Percentiles rank a stretch among this genome's conserved stretches.
Conservation (phyloP, 2,329 filamentous ascomycete species). For the Trichoderma asperellum region DNA sequence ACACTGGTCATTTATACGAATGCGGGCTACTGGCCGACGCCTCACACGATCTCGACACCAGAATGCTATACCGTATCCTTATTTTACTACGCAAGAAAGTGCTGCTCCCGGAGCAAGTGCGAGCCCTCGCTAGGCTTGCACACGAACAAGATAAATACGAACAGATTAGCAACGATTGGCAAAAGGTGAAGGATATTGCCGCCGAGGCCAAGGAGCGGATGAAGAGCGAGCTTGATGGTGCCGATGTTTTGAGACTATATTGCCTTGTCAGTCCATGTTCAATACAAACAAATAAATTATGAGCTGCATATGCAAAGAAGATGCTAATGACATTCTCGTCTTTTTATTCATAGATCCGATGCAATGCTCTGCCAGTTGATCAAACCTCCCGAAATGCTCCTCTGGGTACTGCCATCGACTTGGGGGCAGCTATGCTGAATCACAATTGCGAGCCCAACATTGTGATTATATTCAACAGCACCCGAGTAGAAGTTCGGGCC, state of each 20-base stretch:
- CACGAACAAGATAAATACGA: neutral
- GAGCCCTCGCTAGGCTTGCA: slow-evolving; percentile 3
- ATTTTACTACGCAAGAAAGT: slow-evolving; percentile 12
- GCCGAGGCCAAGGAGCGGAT: slow-evolving; percentile 17
- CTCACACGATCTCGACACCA: neutral
- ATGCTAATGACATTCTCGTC: neutral
- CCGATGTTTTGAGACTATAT: slow-evolving; percentile 16
- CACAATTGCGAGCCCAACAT: slow-evolving; percentile 27
- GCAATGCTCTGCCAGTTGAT: slow-evolving; percentile 8
- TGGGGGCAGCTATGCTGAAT: slow-evolving; percentile 17
- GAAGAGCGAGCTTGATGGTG: slow-evolving; percentile 3
- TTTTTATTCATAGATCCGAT: neutral
- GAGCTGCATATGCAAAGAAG: neutral
- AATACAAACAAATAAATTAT: neutral
- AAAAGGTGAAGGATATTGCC: neutral
- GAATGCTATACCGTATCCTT: slow-evolving; percentile 15
- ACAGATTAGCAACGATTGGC: neutral
- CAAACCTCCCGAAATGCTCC: slow-evolving; percentile 4
- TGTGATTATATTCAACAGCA: slow-evolving; percentile 13
- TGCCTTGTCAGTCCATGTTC: slow-evolving; percentile 13
- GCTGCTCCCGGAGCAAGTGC: slow-evolving; percentile 2
- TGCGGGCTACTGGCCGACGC: slow-evolving; percentile 3
- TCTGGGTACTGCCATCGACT: slow-evolving; percentile 18
- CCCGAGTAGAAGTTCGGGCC: slow-evolving; percentile 5
- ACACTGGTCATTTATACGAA: slow-evolving; percentile 24